These are phyloP conservation scores for Clonostachys solani DNA, from an alignment of 2,329 filamentous ascomycete species.

Conservation along the genomic window DNA sequence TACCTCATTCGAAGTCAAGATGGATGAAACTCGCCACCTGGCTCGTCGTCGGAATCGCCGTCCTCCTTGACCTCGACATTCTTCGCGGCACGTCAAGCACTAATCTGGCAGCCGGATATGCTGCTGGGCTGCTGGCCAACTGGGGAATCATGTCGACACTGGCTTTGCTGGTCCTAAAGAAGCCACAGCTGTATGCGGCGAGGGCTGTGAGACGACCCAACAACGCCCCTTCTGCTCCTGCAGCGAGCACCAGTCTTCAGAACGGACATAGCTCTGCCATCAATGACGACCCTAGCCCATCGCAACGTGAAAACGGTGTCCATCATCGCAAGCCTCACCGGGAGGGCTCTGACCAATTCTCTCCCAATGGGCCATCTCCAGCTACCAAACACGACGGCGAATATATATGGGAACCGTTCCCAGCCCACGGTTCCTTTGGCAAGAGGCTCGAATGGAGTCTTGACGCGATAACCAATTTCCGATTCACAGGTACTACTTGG, in stretches of 20 bases:
- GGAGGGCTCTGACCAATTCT: not conserved
- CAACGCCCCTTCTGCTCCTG: no score
- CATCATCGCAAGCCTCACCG: not conserved
- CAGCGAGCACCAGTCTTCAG: not conserved
- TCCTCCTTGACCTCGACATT: conserved; percentile 37
- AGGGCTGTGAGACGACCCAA: conserved; percentile 33
- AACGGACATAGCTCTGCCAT: not conserved
- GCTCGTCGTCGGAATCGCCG: conserved; percentile 38
- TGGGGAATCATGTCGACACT: conserved; percentile 48
- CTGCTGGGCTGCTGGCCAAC: conserved; percentile 39
- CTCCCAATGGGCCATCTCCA: not conserved
- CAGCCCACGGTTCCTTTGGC: conserved; percentile 39
- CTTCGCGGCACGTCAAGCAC: conserved; percentile 38
- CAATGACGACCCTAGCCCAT: not conserved
- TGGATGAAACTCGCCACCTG: conserved; percentile 46
- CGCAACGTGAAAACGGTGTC: not conserved
- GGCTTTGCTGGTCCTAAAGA: conserved; percentile 46
- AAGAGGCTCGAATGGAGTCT: conserved; percentile 50
- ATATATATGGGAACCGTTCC: conserved; percentile 59
- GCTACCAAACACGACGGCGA: conserved; percentile 12
- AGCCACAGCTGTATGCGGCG: conserved; percentile 52
- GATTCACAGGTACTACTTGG: conserved; percentile 42
- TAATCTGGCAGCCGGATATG: conserved; percentile 47
- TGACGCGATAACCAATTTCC: conserved; percentile 50
- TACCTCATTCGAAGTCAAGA: conserved; percentile 46